Base-by-base conservation (phyloP, 371 early-diverging fungal species). In the Syncephalis fuscata region DNA sequence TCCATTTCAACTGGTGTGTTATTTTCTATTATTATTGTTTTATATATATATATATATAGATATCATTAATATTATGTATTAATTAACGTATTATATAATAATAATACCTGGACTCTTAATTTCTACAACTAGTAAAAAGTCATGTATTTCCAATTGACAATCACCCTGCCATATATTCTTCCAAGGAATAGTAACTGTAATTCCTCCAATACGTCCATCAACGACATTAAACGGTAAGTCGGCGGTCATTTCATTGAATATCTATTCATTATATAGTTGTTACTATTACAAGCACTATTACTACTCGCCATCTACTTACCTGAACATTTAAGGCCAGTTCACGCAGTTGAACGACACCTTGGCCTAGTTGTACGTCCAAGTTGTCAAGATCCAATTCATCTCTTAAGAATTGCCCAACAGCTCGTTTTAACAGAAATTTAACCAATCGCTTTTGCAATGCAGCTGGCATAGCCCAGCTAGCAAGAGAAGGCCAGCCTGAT, bases 281-380 rank as follows among this genome's bases (percentile, higher is more conserved):
- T 16, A 17, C 11, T 11, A 17, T 23, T 23, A 14, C 11, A 19
- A 5, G 14, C 26, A 10, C 14, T 3, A 46, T 20, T 26, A 23
- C 3, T 3, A 39, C 9, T 14, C 14, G 40, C 24, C 40, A 22
- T 16, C 22, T 11, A 46, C 65, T 58, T 72, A 82, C 89, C 61
- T 77, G 69, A 39, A 79, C 59, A 53, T 87, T 85, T 21, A 92
- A 71, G 55, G 72, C 69, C 22, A 92, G 67, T 52, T 88, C 83
- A 41, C 75, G 70, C 49, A 92, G 71, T 39, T 78, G 76, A 19
- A 87, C 70, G 26, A 71, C 72, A 1, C 92, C 90, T 48, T 82
- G 73, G 41, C 77, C 75, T n/a, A 89, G 66, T 60, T 85, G 83
- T 45, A 92, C 81, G 53, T 92, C 90, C 54, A 89, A 74, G 62